phyloP scores from a whole-genome alignment of 306 rosid species.

The Quercus parvula region DNA sequence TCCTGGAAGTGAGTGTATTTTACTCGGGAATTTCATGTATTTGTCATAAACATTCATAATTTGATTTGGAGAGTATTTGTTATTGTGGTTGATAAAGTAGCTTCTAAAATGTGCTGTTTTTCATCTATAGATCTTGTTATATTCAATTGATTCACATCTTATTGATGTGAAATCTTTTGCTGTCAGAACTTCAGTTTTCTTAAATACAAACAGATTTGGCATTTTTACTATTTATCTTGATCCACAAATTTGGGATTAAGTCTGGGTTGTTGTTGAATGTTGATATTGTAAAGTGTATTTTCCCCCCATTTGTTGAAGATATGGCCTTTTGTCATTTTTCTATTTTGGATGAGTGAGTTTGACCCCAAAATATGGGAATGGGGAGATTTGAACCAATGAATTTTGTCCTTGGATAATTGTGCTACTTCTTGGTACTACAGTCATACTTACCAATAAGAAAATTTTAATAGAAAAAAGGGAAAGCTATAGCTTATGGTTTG shows the following conservation, averaged over 20 bases:
- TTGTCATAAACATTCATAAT: neutral
- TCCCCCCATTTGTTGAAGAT: neutral
- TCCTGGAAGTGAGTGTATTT: neutral
- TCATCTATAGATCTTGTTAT: neutral
- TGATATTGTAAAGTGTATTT: too few species aligned
- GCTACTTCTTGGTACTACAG: neutral
- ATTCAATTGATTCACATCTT: neutral
- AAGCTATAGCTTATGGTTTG: slow-evolving; percentile 10
- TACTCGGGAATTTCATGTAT: neutral
- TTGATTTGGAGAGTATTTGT: neutral
- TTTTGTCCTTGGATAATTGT: neutral
- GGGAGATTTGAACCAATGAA: neutral
- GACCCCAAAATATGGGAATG: neutral
- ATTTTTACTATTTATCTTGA: neutral
- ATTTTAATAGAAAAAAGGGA: neutral
- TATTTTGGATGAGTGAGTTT: neutral
- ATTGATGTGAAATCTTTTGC: neutral
- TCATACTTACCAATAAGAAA: neutral
- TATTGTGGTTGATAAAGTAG: neutral
- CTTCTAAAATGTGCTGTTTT: neutral
- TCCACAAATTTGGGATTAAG: neutral
- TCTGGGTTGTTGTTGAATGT: too few species aligned
- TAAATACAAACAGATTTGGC: neutral
- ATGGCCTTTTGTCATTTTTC: neutral
- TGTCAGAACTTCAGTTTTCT: neutral